Evolutionary conservation across 75 land plant species (phyloP), one percentile per base, ranked within the genome.

Genomic region (Cryptomeria japonica): DNA sequence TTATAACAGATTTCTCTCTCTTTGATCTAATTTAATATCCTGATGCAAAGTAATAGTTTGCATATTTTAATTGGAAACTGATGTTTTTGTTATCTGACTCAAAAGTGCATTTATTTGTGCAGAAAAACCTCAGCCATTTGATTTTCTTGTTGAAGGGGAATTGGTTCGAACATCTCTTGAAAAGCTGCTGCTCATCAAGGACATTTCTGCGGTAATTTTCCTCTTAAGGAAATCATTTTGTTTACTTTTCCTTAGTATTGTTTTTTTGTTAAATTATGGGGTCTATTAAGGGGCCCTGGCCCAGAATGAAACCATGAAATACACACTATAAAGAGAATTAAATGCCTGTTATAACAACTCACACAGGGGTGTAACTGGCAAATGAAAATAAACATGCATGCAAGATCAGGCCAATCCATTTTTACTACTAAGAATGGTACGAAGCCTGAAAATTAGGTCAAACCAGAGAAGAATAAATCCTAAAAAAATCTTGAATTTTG

Each of bases 111-210:
- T 82, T 82, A 28, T 37, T 28, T 82, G 75, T 44, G 47, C 93
- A 97, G 98, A 89, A 51, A 83, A 93, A 78, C 61, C 68, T 16
- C 92, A 93, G 72, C 95, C 98, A 0, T 97, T 95, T 87, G 99
- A 96, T 88, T 97, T 97, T 86, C 84, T 97, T 6, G 90, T 97
- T 44, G 94, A 92, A 80, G 99, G 95, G 10, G 95, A 96, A 91
- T 92, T 97, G 64, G 87, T 96, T 75, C 88, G 99, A 79, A 91
- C 93, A 91, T 91, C 98, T 31, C 93, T 97, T 19, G 97, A 95
- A 76, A 80, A 93, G 47, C 92, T 97, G 82, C 91, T 96, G 80
- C 89, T 93, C 42, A 91, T 90, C 49, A 95, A 96, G 87, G 94
- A 92, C 78, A 92, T 97, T 38, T 96, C 98, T 32, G 93, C 97